Percentiles rank a stretch among this genome's conserved stretches.
phyloP scores from a whole-genome alignment of 768 basidiomycete species.

The Macrolepiota albuminosa region DNA sequence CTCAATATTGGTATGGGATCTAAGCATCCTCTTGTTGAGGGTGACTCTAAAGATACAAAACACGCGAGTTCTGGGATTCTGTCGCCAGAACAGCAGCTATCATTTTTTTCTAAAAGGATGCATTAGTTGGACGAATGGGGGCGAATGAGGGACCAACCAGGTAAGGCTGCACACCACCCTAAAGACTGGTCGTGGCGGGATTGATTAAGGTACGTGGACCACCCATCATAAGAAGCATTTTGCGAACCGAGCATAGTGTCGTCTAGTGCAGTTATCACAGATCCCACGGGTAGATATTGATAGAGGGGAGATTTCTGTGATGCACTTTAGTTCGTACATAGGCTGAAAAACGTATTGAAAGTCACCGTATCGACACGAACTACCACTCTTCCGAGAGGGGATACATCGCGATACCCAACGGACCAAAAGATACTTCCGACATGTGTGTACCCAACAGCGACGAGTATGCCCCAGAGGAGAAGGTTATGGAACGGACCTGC shows the following conservation, averaged over 20 bases:
- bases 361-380: conserved; percentile 49
- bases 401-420: conserved; percentile 51
- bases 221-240: conserved; percentile 27
- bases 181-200: conserved; percentile 14
- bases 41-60: conserved; percentile 32
- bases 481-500: conserved; percentile 82
- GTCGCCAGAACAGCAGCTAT: conserved; percentile 5
- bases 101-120: not conserved
- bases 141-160: conserved; percentile 10
- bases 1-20: conserved; percentile 55
- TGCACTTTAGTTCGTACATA: not conserved
- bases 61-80: conserved; percentile 28
- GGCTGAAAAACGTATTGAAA: conserved; percentile 2
- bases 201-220: conserved; percentile 41
- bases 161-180: conserved; percentile 60
- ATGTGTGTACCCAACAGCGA: conserved; percentile 29
- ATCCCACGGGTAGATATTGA: conserved; percentile 49
- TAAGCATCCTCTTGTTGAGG: conserved; percentile 39
- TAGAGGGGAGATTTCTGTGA: conserved; percentile 56
- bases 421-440: conserved; percentile 24
- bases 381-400: conserved; percentile 49
- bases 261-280: conserved; percentile 61
- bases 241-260: conserved; percentile 43
- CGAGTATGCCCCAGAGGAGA: conserved; percentile 47
- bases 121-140: conserved; percentile 23